Evolutionary conservation across 352 stramenopile species (phyloP).

Genomic region (Globisporangium cylindrosporum): DNA sequence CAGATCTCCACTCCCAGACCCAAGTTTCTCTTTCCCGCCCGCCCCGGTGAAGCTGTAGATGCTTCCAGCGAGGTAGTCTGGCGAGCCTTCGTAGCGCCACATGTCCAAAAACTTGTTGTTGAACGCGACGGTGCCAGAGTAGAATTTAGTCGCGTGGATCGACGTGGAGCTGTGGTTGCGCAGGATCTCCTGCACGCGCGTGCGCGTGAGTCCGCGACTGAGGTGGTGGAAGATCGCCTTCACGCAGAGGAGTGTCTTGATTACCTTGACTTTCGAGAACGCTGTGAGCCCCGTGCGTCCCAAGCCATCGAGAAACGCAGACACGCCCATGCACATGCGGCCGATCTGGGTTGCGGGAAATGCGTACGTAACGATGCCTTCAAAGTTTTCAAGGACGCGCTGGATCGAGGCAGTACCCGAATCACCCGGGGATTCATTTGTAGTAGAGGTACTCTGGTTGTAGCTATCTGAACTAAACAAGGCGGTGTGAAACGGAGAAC

Average conservation of each 20-base stretch:
- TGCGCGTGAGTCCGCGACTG: slow-evolving; percentile 59
- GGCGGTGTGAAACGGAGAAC: slow-evolving; percentile 41
- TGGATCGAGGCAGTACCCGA: slow-evolving; percentile 30
- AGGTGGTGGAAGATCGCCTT: slow-evolving; percentile 79
- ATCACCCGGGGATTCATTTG: not conserved
- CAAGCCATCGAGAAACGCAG: slow-evolving; percentile 63
- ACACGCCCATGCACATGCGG: slow-evolving; percentile 64
- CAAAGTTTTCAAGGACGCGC: slow-evolving; percentile 37
- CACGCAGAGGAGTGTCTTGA: slow-evolving; percentile 60
- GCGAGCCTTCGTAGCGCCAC: slow-evolving; percentile 76
- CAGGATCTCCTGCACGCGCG: slow-evolving; percentile 61
- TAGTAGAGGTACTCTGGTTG: not conserved
- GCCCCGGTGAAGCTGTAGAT: slow-evolving; percentile 21
- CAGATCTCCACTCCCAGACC: slow-evolving; percentile 1
- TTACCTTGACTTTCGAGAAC: slow-evolving; percentile 38
- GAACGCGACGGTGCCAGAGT: slow-evolving; percentile 70
- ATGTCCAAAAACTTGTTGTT: slow-evolving; percentile 81
- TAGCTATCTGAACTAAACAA: slow-evolving; percentile 17
- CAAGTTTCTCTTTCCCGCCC: slow-evolving; percentile 15
- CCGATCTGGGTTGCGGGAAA: slow-evolving; percentile 50
- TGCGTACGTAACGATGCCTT: slow-evolving; percentile 46
- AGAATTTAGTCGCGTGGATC: slow-evolving; percentile 69
- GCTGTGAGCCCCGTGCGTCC: slow-evolving; percentile 52
- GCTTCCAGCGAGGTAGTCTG: slow-evolving; percentile 63
- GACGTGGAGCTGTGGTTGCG: slow-evolving; percentile 63